Evolutionary conservation across 176 grass and related monocot species (phyloP).

Genomic region (Thinopyrum elongatum): DNA sequence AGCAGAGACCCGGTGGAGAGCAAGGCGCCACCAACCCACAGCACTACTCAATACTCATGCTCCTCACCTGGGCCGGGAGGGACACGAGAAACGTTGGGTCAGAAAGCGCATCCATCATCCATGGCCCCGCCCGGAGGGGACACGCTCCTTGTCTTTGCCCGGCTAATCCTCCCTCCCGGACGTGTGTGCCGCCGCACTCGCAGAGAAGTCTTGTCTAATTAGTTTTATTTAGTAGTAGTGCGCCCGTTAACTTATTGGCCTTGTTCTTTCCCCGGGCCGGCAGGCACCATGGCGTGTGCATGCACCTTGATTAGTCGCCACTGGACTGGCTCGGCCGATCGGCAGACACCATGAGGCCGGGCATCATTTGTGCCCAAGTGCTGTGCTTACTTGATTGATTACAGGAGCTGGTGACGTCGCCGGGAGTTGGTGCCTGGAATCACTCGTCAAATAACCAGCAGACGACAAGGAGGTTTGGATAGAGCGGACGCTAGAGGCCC

Average conservation of each 20-base stretch:
- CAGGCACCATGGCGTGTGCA: constrained; percentile 28
- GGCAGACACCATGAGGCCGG: constrained; percentile 43
- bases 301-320: neutral
- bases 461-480: neutral
- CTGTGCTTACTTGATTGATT: neutral
- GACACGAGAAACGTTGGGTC: constrained; percentile 29
- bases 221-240: neutral
- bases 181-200: constrained; percentile 1
- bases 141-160: constrained; percentile 48
- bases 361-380: neutral
- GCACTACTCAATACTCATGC: constrained; percentile 35
- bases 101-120: constrained; percentile 33
- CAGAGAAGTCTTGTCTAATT: constrained; percentile 24
- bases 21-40: constrained; percentile 28
- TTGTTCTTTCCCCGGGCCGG: constrained; percentile 17
- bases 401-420: constrained; percentile 27
- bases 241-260: constrained; percentile 4
- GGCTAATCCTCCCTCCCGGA: constrained; percentile 37
- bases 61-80: constrained; percentile 12
- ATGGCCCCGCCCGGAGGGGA: constrained; percentile 36
- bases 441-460: neutral
- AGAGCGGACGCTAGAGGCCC: neutral
- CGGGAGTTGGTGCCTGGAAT: constrained; percentile 25
- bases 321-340: neutral
- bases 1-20: neutral